These are phyloP conservation scores for Mycena venus DNA, from an alignment of 768 basidiomycete species.

Conservation along the genomic window DNA sequence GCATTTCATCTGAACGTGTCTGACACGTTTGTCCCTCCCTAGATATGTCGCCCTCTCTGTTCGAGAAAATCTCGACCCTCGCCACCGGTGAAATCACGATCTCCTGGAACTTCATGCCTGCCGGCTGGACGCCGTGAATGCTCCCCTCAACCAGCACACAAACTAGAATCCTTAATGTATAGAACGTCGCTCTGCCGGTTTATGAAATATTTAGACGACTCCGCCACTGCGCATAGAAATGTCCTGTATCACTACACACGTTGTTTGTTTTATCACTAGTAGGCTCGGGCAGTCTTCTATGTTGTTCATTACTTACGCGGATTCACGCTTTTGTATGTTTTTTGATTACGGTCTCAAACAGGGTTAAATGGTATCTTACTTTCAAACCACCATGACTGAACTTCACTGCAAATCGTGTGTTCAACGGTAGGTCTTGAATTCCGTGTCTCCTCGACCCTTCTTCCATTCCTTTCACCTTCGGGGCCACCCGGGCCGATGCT, in stretches of 20 bases:
- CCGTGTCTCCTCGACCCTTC: neutral
- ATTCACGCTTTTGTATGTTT: conserved; percentile 13
- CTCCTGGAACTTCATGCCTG: conserved; percentile 71
- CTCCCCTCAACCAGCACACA: neutral
- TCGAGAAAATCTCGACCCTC: conserved; percentile 64
- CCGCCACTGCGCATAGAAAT: conserved; percentile 22
- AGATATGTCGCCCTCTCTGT: conserved; percentile 80
- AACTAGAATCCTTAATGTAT: neutral
- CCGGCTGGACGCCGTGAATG: conserved; percentile 56
- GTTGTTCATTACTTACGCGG: neutral
- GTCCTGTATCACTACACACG: conserved; percentile 28
- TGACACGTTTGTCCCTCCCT: neutral
- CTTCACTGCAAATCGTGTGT: too few relatives aligned
- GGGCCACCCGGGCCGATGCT: neutral
- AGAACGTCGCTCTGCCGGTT: neutral
- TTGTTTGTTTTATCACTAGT: neutral
- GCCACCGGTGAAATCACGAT: conserved; percentile 65
- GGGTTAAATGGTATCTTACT: neutral
- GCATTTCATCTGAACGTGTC: neutral
- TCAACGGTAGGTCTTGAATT: too few relatives aligned
- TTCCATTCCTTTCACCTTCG: neutral
- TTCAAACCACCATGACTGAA: neutral
- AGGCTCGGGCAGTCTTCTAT: conserved; percentile 23
- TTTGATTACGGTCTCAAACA: neutral
- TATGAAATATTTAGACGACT: conserved; percentile 25